Base-by-base conservation (phyloP, 495 filamentous ascomycete species). In the Penicillium malachiteum region DNA sequence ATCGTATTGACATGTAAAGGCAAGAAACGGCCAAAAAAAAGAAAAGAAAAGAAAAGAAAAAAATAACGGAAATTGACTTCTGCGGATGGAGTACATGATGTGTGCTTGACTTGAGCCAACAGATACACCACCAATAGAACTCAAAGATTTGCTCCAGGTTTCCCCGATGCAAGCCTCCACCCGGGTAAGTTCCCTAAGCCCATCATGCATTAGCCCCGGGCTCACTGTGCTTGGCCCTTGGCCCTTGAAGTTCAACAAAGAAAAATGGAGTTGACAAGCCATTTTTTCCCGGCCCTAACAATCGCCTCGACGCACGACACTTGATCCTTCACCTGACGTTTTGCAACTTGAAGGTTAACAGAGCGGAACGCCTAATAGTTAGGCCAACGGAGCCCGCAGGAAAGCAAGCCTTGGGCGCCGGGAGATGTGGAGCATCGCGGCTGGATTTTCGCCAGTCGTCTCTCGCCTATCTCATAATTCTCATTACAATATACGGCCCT, bases 91-190 rank as follows among this genome's bases (percentile, higher is more conserved):
- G 21, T 26, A 26, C 21, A 26, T 26, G 21, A 26, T 26, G 21
- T 26, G 21, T 26, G 21, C 21, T 26, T 26, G 21, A 26, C 55
- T 57, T 47, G 55, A 59, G 16, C 54, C 51, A 46, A 18, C 14
- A n/a, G 16, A 16, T 26, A 16, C 43, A 48, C 43, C 43, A 48
- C 43, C 42, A 38, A 47, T 35, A 34, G 16, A 21, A n/a, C n/a
- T 31, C n/a, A 30, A 11, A 26, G 38, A 21, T 41, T 33, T 6
- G 13, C 52, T 44, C 48, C 52, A 58, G 32, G 32, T 32, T 55
- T 46, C 33, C 56, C 50, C 56, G 56, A 65, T 60, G 54, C 65
- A 56, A 63, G 57, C 55, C 65, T 61, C 62, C 57, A 58, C 60
- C 60, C 57, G 55, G 41, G 51, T 47, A 44, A 7, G 26, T 39